Evolutionary conservation across 345 rosid species (phyloP), one percentile per base, ranked within the genome.

Genomic region (Murraya koenigii): DNA sequence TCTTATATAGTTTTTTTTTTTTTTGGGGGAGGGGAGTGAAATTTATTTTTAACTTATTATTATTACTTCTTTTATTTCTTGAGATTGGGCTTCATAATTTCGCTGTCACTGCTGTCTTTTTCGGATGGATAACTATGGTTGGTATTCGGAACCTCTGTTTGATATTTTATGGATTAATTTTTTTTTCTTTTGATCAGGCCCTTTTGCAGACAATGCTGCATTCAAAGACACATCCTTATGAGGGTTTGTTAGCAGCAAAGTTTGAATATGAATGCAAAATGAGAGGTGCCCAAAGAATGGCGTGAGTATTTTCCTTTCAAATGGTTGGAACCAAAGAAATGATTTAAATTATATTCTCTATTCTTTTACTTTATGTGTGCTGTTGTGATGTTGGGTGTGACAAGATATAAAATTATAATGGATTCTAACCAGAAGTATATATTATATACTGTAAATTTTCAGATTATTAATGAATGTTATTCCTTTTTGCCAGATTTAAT

Each of bases 241-340:
- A 96, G 83, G 80, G 90, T 74, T 79, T 91, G 77, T 81, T 96
- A 69, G 88, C 97, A 58, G 95, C 99, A 41, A 89, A 91, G 84
- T 75, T 96, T 81, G 98, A 96, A 85, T 94, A 94, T 81, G 99
- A 96, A 85, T 88, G 99, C 80, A 91, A 88, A 84, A 79, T 86
- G 83, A 89, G 95, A 87, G 99, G 98, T 80, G 97, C 99, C 78
- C 97, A 94, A 80, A 91, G 97, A 85, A 96, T 92, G 98, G 95
- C 97, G 97, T 93, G 90, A 91, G 95, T 75, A 33, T 86, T 74
- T 83, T 62, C 52, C 77, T 79, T 72, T 77, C 71, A 47, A 55
- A 80, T 77, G 60, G 75, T 74, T 54, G 30, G 68, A 60, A 75
- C 28, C 2, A 23, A 64, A 58, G 25, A 72, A 71, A 54, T 66